Base-by-base conservation (phyloP, 768 basidiomycete genomes). In the Hortiboletus campestris region DNA sequence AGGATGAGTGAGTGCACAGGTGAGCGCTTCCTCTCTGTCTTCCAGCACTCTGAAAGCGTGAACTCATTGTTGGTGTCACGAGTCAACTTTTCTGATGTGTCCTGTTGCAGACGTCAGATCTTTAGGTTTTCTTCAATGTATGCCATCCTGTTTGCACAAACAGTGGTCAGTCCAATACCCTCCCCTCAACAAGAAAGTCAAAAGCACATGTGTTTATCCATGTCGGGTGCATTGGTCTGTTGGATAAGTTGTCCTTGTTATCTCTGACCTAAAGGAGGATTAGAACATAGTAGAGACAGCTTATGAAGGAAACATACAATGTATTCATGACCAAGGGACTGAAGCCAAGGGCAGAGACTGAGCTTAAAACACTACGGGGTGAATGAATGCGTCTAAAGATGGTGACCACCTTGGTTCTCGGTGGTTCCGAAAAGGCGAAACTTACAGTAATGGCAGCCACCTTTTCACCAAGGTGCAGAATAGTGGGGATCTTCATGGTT, bases 41-140 rank as follows among this genome's bases (percentile, higher is more conserved):
- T 86, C 79, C 83, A 86, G 29, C 80, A 77, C 61, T 86, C 85
- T 4, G 85, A 84, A 49, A 81, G 78, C 71, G 89, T 86, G 43
- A 97, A 77, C 44, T 87, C 89, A 57, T 93, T 89, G 59, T 92
- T 89, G 13, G 76, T 67, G 2, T 80, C 79, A 19, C 76, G 71
- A 2, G 74, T 68, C 10, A 77, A 74, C 34, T 74, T 66, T 22
- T 78, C 77, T 3, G 76, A 75, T 7, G 79, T 76, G 13, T 85
- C 81, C 22, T 73, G 72, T 32, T 78, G 73, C 68, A 73, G 84
- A 53, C 85, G 81, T 5, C 85, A 85, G 34, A 91, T 80, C 68
- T 82, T 87, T 58, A 99, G 77, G 69, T 97, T 98, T 66, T 91
- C 85, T 64, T 98, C 97, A 47, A 99, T 98, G 67, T 96, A 98